A percentile compares a stretch with the other conserved stretches of the same genome.
Evolutionary conservation across 345 rosid species (phyloP).

Genomic region (Ceriops decandra): DNA sequence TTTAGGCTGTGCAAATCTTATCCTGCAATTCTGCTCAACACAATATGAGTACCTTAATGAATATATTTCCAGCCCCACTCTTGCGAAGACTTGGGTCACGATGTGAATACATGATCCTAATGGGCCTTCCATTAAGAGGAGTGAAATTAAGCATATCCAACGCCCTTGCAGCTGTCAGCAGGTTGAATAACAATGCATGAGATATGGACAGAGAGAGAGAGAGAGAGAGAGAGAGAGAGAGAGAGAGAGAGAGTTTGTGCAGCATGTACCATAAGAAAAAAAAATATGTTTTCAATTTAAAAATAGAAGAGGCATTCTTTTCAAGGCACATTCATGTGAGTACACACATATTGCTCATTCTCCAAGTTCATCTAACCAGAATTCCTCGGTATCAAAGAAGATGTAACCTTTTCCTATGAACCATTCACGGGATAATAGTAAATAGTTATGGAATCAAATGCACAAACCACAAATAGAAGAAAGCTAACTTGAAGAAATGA

Average conservation of each 20-base stretch:
- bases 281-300: not conserved
- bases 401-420: not conserved
- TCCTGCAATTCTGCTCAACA: not conserved
- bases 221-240: not conserved
- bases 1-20: no score
- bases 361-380: not conserved
- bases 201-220: not conserved
- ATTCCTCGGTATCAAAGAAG: not conserved
- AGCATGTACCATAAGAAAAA: not conserved
- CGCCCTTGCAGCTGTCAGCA: constrained; percentile 73
- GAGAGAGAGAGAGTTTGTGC: not conserved
- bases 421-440: not conserved
- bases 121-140: constrained; percentile 67
- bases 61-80: constrained; percentile 96
- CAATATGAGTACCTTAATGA: constrained; percentile 57
- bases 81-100: constrained; percentile 70
- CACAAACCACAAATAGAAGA: no score
- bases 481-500: no score
- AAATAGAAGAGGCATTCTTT: not conserved
- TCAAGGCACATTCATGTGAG: not conserved
- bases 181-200: not conserved
- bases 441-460: not conserved
- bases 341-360: not conserved
- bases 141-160: constrained; percentile 72
- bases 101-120: constrained; percentile 83